Base-by-base conservation (phyloP, 2,329 filamentous ascomycete genomes). In the Epichloe coenophiala region DNA sequence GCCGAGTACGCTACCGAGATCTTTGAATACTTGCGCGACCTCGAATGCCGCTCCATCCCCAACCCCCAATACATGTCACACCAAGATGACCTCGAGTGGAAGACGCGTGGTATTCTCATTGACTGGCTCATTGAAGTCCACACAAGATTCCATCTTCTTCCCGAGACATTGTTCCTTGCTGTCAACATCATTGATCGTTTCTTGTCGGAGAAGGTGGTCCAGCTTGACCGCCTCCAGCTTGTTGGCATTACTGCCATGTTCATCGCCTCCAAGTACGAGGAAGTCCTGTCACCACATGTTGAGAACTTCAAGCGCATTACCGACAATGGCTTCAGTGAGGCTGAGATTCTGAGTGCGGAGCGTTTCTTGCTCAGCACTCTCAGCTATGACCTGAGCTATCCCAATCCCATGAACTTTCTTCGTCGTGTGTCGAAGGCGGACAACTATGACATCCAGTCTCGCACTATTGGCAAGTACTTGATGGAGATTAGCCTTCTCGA, bases 351-450 rank as follows among this genome's bases (percentile, higher is more conserved):
- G 39, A 91, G 88, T 63, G 93, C 93, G n/a, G 93, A 98, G 71
- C 86, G 93, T 58, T 95, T 94, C 66, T 84, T 98, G 57, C 83
- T 98, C 48, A 80, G 81, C 57, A 89, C 89, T 5, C 79, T 98
- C 54, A 85, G 96, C 72, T 98, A 96, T 68, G 91, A 98, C 65
- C 81, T 98, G 56, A 96, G 90, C 74, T 98, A 96, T 65, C 93
- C 93, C 51, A 98, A 98, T 71, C 93, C 93, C 21, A 98, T 98
- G 93, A 98, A 98, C 78, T 98, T 98, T 74, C 81, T 98, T 54
- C 88, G 93, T 57, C 87, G 94, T 59, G 95, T 98, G 69, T 97
- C 91, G 55, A 98, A 98, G 76, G 94, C 93, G 63, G 94, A 98
- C 72, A 93, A 95, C 75, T 98, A 98, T 71, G 91, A 98, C 69